phyloP scores from a whole-genome alignment of 257 asterid genomes.

The Solanum neorickii region DNA sequence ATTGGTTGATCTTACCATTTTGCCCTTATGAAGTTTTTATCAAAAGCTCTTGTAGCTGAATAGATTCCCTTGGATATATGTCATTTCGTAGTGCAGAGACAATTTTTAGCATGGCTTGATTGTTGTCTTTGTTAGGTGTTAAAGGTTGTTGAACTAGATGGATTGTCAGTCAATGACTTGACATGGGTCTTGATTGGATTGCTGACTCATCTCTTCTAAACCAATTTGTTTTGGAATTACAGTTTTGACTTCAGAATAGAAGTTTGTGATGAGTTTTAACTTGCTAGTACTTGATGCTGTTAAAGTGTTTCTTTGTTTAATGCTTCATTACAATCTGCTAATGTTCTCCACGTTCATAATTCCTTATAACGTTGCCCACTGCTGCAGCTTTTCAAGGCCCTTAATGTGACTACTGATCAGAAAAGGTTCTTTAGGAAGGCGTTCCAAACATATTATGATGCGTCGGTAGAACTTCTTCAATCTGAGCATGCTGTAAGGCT shows the following conservation, averaged over 20 bases:
- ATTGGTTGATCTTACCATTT: not conserved
- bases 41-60: not conserved
- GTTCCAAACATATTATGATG: slow-evolving; percentile 70
- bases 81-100: not conserved
- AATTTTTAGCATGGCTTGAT: not conserved
- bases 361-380: not conserved
- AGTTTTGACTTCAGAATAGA: not conserved
- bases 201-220: not conserved
- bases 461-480: slow-evolving; percentile 77
- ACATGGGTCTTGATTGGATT: not conserved
- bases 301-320: not conserved
- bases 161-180: not conserved
- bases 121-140: not conserved
- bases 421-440: slow-evolving; percentile 72
- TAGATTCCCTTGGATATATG: not conserved
- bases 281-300: not conserved
- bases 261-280: not conserved
- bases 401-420: slow-evolving; percentile 71
- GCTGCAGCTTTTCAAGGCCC: slow-evolving; percentile 76
- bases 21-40: not conserved
- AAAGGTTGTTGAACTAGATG: not conserved
- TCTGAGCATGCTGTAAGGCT: slow-evolving; percentile 87
- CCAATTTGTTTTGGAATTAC: not conserved
- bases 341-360: not conserved
- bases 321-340: not conserved